phyloP scores from a whole-genome alignment of 148 eudicot species.

The Chenopodium quinoa region DNA sequence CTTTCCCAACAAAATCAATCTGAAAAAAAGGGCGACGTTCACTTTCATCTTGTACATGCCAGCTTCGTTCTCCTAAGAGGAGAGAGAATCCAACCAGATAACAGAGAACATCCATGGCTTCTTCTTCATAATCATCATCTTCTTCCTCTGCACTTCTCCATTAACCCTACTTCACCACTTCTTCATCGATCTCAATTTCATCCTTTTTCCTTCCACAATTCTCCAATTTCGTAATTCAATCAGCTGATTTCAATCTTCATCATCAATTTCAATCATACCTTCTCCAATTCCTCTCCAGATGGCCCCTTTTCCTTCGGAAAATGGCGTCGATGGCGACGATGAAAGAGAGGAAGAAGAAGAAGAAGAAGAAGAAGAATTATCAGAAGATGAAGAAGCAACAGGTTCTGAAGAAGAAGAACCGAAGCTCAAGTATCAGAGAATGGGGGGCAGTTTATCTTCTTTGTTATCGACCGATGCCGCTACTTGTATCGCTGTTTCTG shows the following conservation, averaged over 20 bases:
- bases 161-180: too few species aligned
- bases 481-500: slow-evolving; percentile 73
- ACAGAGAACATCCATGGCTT: too few species aligned
- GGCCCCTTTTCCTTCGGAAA: slow-evolving; percentile 57
- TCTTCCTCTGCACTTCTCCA: too few species aligned
- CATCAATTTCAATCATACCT: not conserved
- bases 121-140: too few species aligned
- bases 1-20: too few species aligned
- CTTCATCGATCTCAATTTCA: too few species aligned
- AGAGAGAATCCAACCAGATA: too few species aligned
- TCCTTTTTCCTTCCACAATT: not conserved
- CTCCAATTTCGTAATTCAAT: not conserved
- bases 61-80: too few species aligned
- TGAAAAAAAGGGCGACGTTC: too few species aligned
- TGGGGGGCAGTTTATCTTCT: slow-evolving; percentile 86
- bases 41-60: too few species aligned
- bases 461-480: slow-evolving; percentile 65
- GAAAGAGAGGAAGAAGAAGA: slow-evolving; percentile 34
- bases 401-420: slow-evolving; percentile 82
- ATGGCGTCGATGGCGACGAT: slow-evolving; percentile 79
- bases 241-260: not conserved
- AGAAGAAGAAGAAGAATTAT: slow-evolving; percentile 30
- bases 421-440: slow-evolving; percentile 89
- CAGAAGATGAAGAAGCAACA: slow-evolving; percentile 42
- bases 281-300: slow-evolving; percentile 28